Conservation (phyloP, 2,329 filamentous ascomycete genomes). For the Fusarium oligoseptatum region DNA sequence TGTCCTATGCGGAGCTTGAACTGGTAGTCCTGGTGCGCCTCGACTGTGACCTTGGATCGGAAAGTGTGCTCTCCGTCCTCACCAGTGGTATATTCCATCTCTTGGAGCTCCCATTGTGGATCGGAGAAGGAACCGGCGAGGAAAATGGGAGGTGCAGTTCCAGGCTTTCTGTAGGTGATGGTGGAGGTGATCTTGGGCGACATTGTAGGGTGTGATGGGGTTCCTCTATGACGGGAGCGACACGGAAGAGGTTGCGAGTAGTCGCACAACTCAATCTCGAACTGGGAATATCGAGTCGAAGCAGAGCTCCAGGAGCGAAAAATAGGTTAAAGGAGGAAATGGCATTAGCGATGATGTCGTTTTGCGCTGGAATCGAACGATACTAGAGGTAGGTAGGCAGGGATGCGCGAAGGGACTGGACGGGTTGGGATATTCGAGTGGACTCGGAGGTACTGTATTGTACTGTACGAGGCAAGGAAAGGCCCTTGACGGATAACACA, state of each 20-base stretch:
- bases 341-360: constrained; percentile 24
- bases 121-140: constrained; percentile 77
- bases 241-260: background rate
- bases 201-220: constrained; percentile 15
- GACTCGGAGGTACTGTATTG: background rate
- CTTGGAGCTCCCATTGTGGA: constrained; percentile 74
- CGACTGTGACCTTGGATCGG: constrained; percentile 65
- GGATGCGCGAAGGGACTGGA: constrained; percentile 9
- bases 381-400: constrained; percentile 9
- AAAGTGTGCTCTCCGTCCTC: constrained; percentile 70
- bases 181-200: constrained; percentile 58
- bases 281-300: background rate
- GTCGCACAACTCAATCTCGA: constrained; percentile 4
- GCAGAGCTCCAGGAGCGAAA: background rate
- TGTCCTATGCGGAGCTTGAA: constrained; percentile 81
- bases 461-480: background rate
- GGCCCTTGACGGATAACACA: background rate
- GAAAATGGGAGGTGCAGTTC: constrained; percentile 75
- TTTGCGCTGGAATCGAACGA: constrained; percentile 40
- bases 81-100: constrained; percentile 71
- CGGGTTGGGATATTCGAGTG: background rate
- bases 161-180: constrained; percentile 72
- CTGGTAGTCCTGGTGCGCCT: constrained; percentile 72
- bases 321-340: constrained; percentile 12
- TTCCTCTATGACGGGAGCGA: constrained; percentile 14